A percentile compares a stretch with the other conserved stretches of the same genome.
These are phyloP conservation scores for Microsporum canis DNA, from an alignment of 2,329 filamentous ascomycete species.

Conservation along the genomic window DNA sequence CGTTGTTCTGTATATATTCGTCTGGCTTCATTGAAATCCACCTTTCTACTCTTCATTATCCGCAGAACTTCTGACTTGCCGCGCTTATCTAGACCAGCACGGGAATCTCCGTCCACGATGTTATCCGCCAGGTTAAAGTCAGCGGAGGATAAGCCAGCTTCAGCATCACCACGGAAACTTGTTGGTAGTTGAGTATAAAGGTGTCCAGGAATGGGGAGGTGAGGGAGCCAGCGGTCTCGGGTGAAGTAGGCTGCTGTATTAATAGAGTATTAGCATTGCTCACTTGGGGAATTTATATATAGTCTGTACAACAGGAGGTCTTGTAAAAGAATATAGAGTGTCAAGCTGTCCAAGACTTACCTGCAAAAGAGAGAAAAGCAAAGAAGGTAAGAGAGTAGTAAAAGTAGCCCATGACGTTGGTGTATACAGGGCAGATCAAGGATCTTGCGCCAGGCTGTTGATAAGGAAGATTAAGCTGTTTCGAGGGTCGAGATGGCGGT, in stretches of 20 bases:
- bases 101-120: constrained; percentile 63
- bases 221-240: constrained; percentile 62
- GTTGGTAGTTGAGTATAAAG: constrained; percentile 67
- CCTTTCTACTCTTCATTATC: constrained; percentile 77
- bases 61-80: constrained; percentile 72
- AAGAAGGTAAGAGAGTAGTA: constrained; percentile 66
- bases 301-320: neutral
- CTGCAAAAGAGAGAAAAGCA: constrained; percentile 58
- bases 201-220: constrained; percentile 54
- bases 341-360: constrained; percentile 33
- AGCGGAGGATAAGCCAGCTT: constrained; percentile 70
- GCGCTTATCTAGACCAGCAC: constrained; percentile 67
- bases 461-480: neutral
- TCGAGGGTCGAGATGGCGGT: neutral
- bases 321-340: neutral
- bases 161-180: constrained; percentile 72
- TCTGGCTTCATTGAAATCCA: constrained; percentile 85
- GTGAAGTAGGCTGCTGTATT: constrained; percentile 62
- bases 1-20: constrained; percentile 73
- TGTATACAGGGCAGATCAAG: constrained; percentile 9
- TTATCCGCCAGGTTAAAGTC: constrained; percentile 78
- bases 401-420: constrained; percentile 58
- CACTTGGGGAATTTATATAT: constrained; percentile 3
- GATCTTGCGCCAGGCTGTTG: neutral
- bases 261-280: constrained; percentile 3